Evolutionary conservation across 768 basidiomycete genomes (phyloP), one percentile per base, ranked within the genome.

Genomic region (Crucibulum laeve): DNA sequence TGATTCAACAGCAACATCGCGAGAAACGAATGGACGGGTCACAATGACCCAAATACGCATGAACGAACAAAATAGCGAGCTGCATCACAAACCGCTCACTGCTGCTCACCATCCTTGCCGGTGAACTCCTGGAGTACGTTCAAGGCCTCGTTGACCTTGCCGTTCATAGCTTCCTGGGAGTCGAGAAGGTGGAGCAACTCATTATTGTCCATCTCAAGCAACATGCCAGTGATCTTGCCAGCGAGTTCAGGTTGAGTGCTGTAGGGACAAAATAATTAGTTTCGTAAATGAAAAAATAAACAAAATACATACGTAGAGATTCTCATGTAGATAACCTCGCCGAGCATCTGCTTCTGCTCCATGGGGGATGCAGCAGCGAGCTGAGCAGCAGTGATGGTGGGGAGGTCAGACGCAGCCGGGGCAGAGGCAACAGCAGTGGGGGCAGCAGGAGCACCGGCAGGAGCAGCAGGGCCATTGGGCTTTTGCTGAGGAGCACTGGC

Each of bases 311-410:
- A 91, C 87, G 67, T 59, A 45, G 74, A 79, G 52, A 97, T 94
- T 61, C 81, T 86, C 79, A 95, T 84, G 71, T 97, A 97, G 54
- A 97, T 82, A 39, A 88, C 81, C 69, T 99, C 96, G 54, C 96
- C 96, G 38, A 99, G 76, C 87, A 97, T 92, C 67, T 99, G 96
- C 76, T 99, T 99, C 80, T 97, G 93, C 67, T 98, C 95, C 57
- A 82, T 74, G 17, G 90, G 70, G 38, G 78, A 81, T 46, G 90
- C 76, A 46, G 69, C 65, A 18, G 83, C 68, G 33, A 74, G 70
- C 15, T 76, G 75, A 46, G 74, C 59, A 41, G 76, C 57, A 28
- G 70, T 71, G 49, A 80, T 59, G 7, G 63, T 59, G n/a, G 76
- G 64, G 37, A 68, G 64, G 25, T 73, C 65, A 36, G 68, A 45